Conservation (phyloP, 140 eudicot species). For the Erigeron philadelphicus region DNA sequence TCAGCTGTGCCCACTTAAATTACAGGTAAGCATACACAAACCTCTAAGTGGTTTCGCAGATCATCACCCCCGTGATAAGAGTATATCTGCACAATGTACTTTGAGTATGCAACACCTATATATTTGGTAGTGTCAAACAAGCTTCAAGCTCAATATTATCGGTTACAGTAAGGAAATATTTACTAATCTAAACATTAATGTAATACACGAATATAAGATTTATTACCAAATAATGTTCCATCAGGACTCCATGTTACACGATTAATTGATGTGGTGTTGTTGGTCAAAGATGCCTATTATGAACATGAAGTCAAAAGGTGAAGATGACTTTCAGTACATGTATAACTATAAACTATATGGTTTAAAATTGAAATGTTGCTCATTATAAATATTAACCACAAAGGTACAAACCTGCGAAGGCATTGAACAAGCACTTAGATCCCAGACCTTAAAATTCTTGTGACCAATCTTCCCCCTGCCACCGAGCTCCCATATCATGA, state of each 20-base stretch:
- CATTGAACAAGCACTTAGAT: slow-evolving; percentile 49
- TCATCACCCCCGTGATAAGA: slow-evolving; percentile 54
- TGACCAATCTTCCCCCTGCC: slow-evolving; percentile 52
- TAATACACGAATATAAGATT: neutral
- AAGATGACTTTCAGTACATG: neutral
- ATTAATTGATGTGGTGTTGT: slow-evolving; percentile 52
- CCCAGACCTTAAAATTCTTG: slow-evolving; percentile 70
- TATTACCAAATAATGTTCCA: slow-evolving; percentile 67
- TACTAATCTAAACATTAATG: neutral
- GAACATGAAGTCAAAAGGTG: slow-evolving; percentile 10
- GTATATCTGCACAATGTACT: slow-evolving; percentile 71
- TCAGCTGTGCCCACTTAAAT: slow-evolving; percentile 7
- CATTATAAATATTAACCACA: neutral
- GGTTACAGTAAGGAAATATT: neutral
- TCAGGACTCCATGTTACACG: slow-evolving; percentile 78
- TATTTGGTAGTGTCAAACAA: slow-evolving; percentile 10
- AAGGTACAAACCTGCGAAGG: slow-evolving; percentile 51
- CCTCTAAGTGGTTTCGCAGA: slow-evolving; percentile 67
- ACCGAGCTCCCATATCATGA: slow-evolving; percentile 64
- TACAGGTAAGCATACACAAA: slow-evolving; percentile 26
- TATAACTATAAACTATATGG: neutral
- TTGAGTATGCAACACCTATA: slow-evolving; percentile 74
- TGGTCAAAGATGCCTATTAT: slow-evolving; percentile 52
- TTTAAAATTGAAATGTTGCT: neutral
- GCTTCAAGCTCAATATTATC: neutral